Conservation (phyloP, 768 basidiomycete genomes). For the Boletus sp. region DNA sequence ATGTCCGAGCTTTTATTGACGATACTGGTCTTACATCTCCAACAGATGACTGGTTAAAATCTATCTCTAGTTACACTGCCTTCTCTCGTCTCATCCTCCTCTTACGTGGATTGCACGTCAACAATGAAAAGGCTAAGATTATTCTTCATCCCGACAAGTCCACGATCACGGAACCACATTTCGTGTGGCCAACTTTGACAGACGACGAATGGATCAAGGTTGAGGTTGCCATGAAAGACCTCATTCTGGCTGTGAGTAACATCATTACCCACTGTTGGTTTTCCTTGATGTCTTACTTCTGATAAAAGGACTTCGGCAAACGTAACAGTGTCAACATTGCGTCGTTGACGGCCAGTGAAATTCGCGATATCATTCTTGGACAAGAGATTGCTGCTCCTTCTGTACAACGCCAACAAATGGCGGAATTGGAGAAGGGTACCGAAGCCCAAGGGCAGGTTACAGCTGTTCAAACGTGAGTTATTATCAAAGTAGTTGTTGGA, state of each 20-base stretch:
- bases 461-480: constrained; percentile 80
- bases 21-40: constrained; percentile 5
- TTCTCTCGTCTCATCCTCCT: constrained; percentile 98
- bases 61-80: constrained; percentile 97
- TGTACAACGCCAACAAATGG: constrained; percentile 98
- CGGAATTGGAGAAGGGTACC: constrained; percentile 94
- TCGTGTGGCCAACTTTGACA: constrained; percentile 91
- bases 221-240: constrained; percentile 97
- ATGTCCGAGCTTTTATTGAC: constrained; percentile 13
- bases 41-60: constrained; percentile 96
- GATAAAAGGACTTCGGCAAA: constrained; percentile 87
- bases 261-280: background rate
- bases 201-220: constrained; percentile 99
- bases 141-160: constrained; percentile 96
- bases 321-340: constrained; percentile 99
- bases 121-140: constrained; percentile 99
- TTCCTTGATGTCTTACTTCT: constrained; percentile 13
- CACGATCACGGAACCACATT: constrained; percentile 96
- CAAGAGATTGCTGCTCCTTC: constrained; percentile 98
- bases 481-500: background rate
- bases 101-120: constrained; percentile 95
- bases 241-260: constrained; percentile 75
- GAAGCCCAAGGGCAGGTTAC: constrained; percentile 96
- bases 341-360: constrained; percentile 93
- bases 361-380: constrained; percentile 96